Evolutionary conservation across 2,329 filamentous ascomycete genomes (phyloP).

Genomic region (Fusarium proliferatum): DNA sequence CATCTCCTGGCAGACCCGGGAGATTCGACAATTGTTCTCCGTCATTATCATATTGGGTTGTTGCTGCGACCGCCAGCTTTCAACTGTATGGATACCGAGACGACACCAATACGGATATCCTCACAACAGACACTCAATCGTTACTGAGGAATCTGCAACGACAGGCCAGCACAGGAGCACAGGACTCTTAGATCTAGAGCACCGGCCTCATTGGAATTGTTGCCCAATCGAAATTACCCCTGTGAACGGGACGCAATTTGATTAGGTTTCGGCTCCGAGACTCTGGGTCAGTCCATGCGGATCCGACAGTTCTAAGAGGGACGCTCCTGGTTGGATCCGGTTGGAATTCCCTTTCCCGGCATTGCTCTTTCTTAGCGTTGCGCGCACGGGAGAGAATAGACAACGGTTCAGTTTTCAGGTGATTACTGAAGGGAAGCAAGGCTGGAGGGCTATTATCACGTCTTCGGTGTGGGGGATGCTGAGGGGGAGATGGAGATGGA

Average conservation of each 20-base stretch:
- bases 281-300: constrained; percentile 15
- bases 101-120: not conserved
- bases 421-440: constrained; percentile 14
- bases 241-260: not conserved
- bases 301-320: constrained; percentile 6
- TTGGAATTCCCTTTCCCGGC: constrained; percentile 17
- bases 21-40: not conserved
- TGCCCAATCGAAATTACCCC: constrained; percentile 1
- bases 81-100: not conserved
- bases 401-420: not conserved
- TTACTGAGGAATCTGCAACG: not conserved
- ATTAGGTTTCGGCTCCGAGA: constrained; percentile 20
- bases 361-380: constrained; percentile 9
- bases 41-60: not conserved
- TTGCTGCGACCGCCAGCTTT: not conserved
- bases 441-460: constrained; percentile 37
- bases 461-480: constrained; percentile 24
- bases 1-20: not conserved
- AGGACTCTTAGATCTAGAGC: not conserved
- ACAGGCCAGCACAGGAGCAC: not conserved
- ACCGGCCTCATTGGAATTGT: not conserved
- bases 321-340: constrained; percentile 27
- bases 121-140: constrained; percentile 2
- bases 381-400: not conserved
- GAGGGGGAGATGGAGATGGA: constrained; percentile 16